Evolutionary conservation across 2,329 filamentous ascomycete genomes (phyloP), one percentile per base, ranked within the genome.

Genomic region (Pseudogymnoascus sp.): DNA sequence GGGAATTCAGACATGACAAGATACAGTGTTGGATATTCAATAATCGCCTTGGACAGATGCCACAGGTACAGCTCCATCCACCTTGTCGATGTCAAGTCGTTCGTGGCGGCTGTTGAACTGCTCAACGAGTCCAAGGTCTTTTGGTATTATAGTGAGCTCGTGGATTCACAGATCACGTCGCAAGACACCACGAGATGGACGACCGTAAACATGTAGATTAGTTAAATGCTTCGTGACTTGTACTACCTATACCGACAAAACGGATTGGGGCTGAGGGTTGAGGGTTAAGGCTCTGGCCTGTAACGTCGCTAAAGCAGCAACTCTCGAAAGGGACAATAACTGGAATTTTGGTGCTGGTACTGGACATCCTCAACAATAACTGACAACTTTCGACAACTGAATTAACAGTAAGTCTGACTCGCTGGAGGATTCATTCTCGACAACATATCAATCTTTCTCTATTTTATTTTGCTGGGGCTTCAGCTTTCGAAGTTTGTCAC

Each of bases 221-320:
- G 47, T 54, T 54, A 54, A 54, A 54, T 54, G 47, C 47, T 54
- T 33, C 29, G 47, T 54, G 47, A 54, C 47, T 54, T 54, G 47
- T 54, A 54, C 47, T 54, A 54, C 47, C 21, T n/a, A 35, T 54
- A 33, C n/a, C n/a, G 29, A 15, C 21, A 21, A 21, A 21, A 3
- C 29, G n/a, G 47, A n/a, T 6, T 54, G 47, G 47, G 47, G 47
- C 47, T 54, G 47, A 33, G 29, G 29, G 35, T 54, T 54, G 47
- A 33, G 29, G 29, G 35, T 54, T 54, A 33, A 54, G 47, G 47
- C 47, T 54, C 29, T 13, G 47, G 47, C 29, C 15, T 33, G 29
- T 29, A 33, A 29, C 47, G 35, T 54, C 47, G 47, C 47, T 54
- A 54, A 44, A 54, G 26, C 47, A 33, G 29, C 47, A 33, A 21